These are phyloP conservation scores for Wakefieldia striispora DNA, from an alignment of 768 basidiomycete genomes.

Conservation along the genomic window DNA sequence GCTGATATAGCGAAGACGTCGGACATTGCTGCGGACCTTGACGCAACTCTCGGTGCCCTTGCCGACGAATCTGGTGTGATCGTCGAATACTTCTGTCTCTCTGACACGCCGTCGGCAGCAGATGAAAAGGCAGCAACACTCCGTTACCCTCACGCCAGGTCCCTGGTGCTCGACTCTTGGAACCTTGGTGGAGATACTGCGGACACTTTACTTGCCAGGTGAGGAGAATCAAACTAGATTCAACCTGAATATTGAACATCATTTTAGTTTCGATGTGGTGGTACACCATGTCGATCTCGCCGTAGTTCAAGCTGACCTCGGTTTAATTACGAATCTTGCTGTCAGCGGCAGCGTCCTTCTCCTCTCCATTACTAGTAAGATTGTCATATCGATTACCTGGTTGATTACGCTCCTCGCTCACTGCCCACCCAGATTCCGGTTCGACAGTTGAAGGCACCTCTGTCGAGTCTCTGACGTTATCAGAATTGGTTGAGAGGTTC, in stretches of 20 bases:
- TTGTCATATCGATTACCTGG: neutral
- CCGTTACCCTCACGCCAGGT: slow-evolving; percentile 10
- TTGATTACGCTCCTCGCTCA: neutral
- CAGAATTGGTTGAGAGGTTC: slow-evolving; percentile 7
- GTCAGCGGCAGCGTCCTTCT: slow-evolving; percentile 22
- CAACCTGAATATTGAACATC: neutral
- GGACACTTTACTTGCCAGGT: slow-evolving; percentile 11
- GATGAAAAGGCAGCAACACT: slow-evolving; percentile 21
- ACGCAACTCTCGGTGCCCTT: slow-evolving; percentile 12
- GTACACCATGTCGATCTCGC: slow-evolving; percentile 22
- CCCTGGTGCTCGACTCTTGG: slow-evolving; percentile 22
- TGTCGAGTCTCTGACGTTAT: slow-evolving; percentile 16
- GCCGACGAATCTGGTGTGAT: slow-evolving; percentile 14
- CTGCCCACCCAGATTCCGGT: slow-evolving; percentile 12
- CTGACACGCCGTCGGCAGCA: slow-evolving; percentile 17
- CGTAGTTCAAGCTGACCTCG: slow-evolving; percentile 18
- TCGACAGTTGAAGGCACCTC: slow-evolving; percentile 12
- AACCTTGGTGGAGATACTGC: slow-evolving; percentile 5
- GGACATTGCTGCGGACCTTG: slow-evolving; percentile 19
- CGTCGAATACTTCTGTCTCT: slow-evolving; percentile 19
- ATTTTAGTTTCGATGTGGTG: slow-evolving; percentile 19
- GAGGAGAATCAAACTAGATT: neutral
- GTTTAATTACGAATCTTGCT: slow-evolving; percentile 24
- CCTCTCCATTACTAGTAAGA: slow-evolving; percentile 22
- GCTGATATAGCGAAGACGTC: slow-evolving; percentile 23